Conservation (phyloP, 2,329 filamentous ascomycete genomes). For the Trichoderma hamatum region DNA sequence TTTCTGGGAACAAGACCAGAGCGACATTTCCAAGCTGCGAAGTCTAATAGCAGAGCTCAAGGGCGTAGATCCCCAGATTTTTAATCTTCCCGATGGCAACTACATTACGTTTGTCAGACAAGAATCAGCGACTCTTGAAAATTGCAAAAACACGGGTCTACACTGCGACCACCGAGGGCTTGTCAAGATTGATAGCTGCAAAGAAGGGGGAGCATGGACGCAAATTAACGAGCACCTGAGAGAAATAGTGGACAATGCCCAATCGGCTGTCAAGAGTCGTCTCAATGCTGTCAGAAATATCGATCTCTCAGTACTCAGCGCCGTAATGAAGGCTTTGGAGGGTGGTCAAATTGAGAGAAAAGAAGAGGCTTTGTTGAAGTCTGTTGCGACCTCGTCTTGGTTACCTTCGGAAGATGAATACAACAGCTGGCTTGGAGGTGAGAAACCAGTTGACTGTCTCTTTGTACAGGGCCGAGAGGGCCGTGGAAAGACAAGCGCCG, state of each 20-base stretch:
- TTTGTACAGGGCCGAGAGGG: conserved; percentile 48
- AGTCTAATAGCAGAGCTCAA: conserved; percentile 36
- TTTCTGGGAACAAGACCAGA: too few species aligned
- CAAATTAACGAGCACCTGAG: conserved; percentile 42
- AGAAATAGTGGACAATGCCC: conserved; percentile 42
- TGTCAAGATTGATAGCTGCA: conserved; percentile 48
- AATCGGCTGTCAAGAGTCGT: conserved; percentile 42
- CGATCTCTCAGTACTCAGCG: conserved; percentile 39
- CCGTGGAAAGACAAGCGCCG: conserved; percentile 47
- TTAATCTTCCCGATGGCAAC: conserved; percentile 5
- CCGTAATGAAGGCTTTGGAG: conserved; percentile 40
- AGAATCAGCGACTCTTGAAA: conserved; percentile 45
- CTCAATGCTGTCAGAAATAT: conserved; percentile 43
- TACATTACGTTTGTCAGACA: conserved; percentile 45
- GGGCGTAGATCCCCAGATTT: too few species aligned
- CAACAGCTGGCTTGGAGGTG: conserved; percentile 27
- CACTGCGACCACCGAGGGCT: conserved; percentile 45
- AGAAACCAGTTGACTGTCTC: conserved; percentile 37
- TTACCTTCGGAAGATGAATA: conserved; percentile 1
- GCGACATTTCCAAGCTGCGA: too few species aligned
- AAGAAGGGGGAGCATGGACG: conserved; percentile 41
- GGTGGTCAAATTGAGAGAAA: conserved; percentile 42
- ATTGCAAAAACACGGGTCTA: conserved; percentile 35
- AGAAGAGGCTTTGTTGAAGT: conserved; percentile 35
- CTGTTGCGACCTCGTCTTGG: not conserved